A percentile compares a stretch with the other conserved stretches of the same genome.
phyloP scores from a whole-genome alignment of 2,329 filamentous ascomycete genomes.

The Claviceps quebecensis region DNA sequence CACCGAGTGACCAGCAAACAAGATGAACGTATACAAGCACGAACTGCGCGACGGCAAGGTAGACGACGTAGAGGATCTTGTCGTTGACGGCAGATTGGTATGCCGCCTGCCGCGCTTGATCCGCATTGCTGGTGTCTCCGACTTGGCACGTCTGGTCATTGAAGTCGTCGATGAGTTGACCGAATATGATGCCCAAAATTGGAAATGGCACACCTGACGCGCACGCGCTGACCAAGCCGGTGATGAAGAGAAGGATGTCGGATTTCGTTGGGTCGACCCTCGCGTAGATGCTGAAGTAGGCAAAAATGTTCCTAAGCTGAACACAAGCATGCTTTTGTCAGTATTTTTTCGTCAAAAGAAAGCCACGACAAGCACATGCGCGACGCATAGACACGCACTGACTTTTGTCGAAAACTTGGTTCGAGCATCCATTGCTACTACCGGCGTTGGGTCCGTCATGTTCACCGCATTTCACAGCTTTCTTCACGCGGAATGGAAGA shows the following conservation, averaged over 20 bases:
- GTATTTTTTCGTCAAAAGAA: background rate
- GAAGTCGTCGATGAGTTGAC: constrained; percentile 38
- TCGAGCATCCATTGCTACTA: background rate
- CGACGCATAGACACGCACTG: background rate
- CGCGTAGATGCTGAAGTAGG: constrained; percentile 2
- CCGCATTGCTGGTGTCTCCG: constrained; percentile 12
- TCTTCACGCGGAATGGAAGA: background rate
- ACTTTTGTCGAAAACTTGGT: background rate
- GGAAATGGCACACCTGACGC: constrained; percentile 37
- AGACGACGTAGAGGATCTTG: constrained; percentile 42
- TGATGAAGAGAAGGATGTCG: constrained; percentile 7
- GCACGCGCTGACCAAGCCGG: constrained; percentile 5
- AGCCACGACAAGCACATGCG: background rate
- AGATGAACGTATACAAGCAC: constrained; percentile 43
- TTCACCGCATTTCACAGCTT: background rate
- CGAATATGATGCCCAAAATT: constrained; percentile 41
- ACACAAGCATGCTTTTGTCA: background rate
- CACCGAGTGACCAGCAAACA: constrained; percentile 43
- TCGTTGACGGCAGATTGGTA: constrained; percentile 20
- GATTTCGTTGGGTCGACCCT: constrained; percentile 8
- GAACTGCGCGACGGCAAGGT: constrained; percentile 45
- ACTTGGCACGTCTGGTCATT: constrained; percentile 26
- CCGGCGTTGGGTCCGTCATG: background rate
- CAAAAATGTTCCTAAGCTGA: background rate
- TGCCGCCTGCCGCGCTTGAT: constrained; percentile 3